Conservation (phyloP, 1,139 yeast genomes). For the Saccharomyces hybrid region DNA sequence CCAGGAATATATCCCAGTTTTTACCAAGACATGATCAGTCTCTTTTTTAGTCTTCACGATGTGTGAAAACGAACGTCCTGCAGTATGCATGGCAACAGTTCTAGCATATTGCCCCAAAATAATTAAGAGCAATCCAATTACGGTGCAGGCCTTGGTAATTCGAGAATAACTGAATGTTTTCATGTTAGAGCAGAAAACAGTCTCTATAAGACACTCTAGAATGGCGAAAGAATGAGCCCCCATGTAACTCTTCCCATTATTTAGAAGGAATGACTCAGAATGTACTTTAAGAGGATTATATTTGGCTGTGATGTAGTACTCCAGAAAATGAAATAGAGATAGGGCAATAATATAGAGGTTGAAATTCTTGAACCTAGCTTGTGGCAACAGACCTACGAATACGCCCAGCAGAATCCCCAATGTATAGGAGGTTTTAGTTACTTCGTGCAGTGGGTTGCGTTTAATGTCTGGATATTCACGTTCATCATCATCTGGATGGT, state of each 20-base stretch:
- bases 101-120: constrained; percentile 60
- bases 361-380: constrained; percentile 33
- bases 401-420: constrained; percentile 39
- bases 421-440: constrained; percentile 36
- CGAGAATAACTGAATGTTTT: constrained; percentile 15
- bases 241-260: constrained; percentile 61
- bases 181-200: constrained; percentile 33
- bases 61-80: constrained; percentile 84
- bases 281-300: constrained; percentile 62
- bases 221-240: constrained; percentile 53
- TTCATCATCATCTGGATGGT: constrained; percentile 14
- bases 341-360: constrained; percentile 48
- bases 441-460: constrained; percentile 33
- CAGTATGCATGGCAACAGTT: constrained; percentile 77
- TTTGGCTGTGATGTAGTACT: constrained; percentile 68
- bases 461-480: constrained; percentile 29
- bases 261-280: constrained; percentile 68
- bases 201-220: constrained; percentile 40
- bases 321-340: constrained; percentile 68
- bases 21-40: constrained; percentile 57
- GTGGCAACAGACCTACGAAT: constrained; percentile 29
- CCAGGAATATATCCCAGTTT: constrained; percentile 58
- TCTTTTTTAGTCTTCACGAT: constrained; percentile 50
- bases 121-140: constrained; percentile 43
- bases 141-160: constrained; percentile 16